Evolutionary conservation across 2,329 filamentous ascomycete species (phyloP).

Genomic region (Macrophomina phaseolina): DNA sequence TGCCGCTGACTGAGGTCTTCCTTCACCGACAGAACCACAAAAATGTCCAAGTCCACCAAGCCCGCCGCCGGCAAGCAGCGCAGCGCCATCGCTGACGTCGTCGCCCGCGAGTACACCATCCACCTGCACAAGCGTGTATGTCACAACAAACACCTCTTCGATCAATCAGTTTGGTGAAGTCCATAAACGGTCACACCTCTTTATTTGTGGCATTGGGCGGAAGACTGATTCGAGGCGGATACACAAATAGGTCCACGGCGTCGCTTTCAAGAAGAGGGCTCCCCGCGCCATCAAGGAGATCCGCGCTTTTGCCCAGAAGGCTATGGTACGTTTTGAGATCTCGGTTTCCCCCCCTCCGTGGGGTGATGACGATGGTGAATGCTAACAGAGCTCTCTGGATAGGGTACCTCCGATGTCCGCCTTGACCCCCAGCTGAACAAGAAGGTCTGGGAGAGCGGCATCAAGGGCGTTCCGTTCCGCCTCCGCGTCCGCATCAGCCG

Average conservation of each 20-base stretch:
- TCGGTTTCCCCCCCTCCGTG: background rate
- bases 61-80: constrained; percentile 68
- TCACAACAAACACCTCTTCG: constrained; percentile 40
- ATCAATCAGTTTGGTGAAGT: constrained; percentile 72
- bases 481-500: constrained; percentile 97
- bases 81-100: constrained; percentile 98
- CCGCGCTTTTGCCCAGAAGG: constrained; percentile 86
- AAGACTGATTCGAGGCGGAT: constrained; percentile 66
- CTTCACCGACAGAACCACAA: background rate
- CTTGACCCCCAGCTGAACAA: constrained; percentile 99
- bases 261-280: constrained; percentile 99
- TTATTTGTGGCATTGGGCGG: constrained; percentile 60
- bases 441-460: constrained; percentile 99
- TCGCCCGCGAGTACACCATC: constrained; percentile 99
- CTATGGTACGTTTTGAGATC: constrained; percentile 77
- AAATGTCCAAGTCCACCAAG: constrained; percentile 64
- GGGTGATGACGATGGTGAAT: no score
- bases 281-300: constrained; percentile 99
- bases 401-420: constrained; percentile 97
- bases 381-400: constrained; percentile 22
- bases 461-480: constrained; percentile 98
- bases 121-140: constrained; percentile 99
- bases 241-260: constrained; percentile 80
- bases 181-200: constrained; percentile 59
- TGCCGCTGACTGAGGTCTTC: background rate